These are phyloP conservation scores for Capsella rubella DNA, from an alignment of 441 rosid species.

Conservation along the genomic window DNA sequence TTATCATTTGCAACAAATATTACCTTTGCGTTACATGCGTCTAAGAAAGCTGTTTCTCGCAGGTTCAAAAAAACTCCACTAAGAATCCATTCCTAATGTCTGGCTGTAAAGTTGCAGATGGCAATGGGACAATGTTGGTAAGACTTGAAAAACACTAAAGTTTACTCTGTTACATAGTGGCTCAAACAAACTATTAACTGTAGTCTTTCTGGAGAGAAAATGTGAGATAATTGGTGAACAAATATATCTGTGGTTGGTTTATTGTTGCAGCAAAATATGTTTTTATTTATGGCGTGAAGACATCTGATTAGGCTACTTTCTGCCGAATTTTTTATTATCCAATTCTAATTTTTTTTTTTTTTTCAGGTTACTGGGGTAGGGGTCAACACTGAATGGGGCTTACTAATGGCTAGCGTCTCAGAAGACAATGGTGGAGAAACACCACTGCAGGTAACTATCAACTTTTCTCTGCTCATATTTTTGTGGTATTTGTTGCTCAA, in stretches of 20 bases:
- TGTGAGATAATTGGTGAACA: slow-evolving; percentile 21
- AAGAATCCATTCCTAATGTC: slow-evolving; percentile 90
- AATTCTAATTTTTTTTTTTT: slow-evolving; percentile 2
- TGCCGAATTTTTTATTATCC: slow-evolving; percentile 1
- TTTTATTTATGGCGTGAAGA: slow-evolving; percentile 13
- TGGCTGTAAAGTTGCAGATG: slow-evolving; percentile 99
- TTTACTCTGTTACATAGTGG: slow-evolving; percentile 32
- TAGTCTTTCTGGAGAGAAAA: slow-evolving; percentile 17
- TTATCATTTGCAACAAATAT: slow-evolving; percentile 8
- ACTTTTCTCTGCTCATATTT: slow-evolving; percentile 20
- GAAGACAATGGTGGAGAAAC: slow-evolving; percentile 99
- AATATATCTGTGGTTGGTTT: slow-evolving; percentile 11
- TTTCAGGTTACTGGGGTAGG: slow-evolving; percentile 92
- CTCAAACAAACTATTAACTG: slow-evolving; percentile 1
- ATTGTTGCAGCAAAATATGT: slow-evolving; percentile 15
- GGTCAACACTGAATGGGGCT: slow-evolving; percentile 94
- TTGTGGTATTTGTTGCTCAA: slow-evolving; percentile 16
- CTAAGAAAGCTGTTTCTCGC: slow-evolving; percentile 35
- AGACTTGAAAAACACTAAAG: slow-evolving; percentile 26
- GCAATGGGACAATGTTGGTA: slow-evolving; percentile 96
- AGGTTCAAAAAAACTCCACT: slow-evolving; percentile 76
- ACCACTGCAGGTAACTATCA: slow-evolving; percentile 80
- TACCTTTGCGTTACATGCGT: slow-evolving; percentile 21
- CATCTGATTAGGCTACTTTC: slow-evolving; percentile 13
- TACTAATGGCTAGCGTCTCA: slow-evolving; percentile 94